Percentiles rank a stretch among this genome's conserved stretches.
These are phyloP conservation scores for Sphaceloma murrayae DNA, from an alignment of 2,329 filamentous ascomycete species.

Conservation along the genomic window DNA sequence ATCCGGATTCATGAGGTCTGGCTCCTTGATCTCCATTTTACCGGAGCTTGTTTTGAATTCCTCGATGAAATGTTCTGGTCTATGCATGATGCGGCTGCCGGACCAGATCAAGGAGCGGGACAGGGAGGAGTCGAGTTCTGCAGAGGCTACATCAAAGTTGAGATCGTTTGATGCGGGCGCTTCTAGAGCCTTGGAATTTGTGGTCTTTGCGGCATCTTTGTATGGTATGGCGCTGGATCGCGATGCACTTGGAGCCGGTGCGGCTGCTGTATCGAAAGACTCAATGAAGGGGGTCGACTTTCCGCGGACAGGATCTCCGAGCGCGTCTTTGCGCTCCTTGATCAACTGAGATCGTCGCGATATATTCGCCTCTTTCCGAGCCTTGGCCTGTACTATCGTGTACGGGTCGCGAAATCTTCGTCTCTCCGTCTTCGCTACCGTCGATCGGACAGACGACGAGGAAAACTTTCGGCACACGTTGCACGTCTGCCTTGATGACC, in stretches of 20 bases:
- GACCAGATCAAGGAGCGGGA: slow-evolving; percentile 43
- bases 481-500: slow-evolving; percentile 13
- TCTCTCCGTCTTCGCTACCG: slow-evolving; percentile 48
- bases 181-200: slow-evolving; percentile 7
- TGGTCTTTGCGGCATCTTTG: slow-evolving; percentile 20
- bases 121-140: slow-evolving; percentile 58
- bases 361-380: slow-evolving; percentile 74
- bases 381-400: slow-evolving; percentile 66
- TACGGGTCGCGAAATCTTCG: slow-evolving; percentile 71
- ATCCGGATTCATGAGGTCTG: slow-evolving; percentile 37
- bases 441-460: slow-evolving; percentile 55
- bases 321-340: slow-evolving; percentile 51
- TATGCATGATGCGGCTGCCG: background rate
- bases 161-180: slow-evolving; percentile 46
- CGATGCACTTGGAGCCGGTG: slow-evolving; percentile 23
- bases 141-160: slow-evolving; percentile 65
- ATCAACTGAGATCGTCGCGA: slow-evolving; percentile 62
- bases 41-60: background rate
- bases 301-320: slow-evolving; percentile 74
- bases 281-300: slow-evolving; percentile 71
- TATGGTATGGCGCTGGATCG: slow-evolving; percentile 19
- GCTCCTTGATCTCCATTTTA: slow-evolving; percentile 26
- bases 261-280: slow-evolving; percentile 59
- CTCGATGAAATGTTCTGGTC: background rate
- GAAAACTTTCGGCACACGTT: slow-evolving; percentile 39